Conservation (phyloP, 1,284 basidiomycete genomes). For the Stygiomarasmius scandens region DNA sequence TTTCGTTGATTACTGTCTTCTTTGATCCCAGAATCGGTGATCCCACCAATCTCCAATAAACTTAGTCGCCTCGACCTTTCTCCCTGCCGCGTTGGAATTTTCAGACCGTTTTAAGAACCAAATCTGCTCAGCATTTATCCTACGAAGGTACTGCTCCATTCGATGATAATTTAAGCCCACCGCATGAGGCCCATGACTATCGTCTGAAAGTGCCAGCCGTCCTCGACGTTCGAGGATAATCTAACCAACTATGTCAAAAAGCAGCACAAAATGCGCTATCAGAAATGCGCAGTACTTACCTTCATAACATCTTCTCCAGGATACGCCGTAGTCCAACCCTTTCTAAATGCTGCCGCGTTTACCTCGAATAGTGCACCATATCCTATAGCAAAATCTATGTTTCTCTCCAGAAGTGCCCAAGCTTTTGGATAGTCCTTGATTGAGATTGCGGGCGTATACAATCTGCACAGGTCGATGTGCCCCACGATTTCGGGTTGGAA, state of each 20-base stretch:
- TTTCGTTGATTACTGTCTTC: neutral
- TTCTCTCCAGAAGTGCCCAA: constrained; percentile 73
- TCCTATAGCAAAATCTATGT: constrained; percentile 70
- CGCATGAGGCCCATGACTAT: constrained; percentile 89
- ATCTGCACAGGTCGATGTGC: constrained; percentile 89
- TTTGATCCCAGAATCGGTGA: constrained; percentile 55
- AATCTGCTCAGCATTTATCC: constrained; percentile 63
- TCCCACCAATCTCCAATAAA: constrained; percentile 57
- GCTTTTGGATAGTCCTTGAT: constrained; percentile 60
- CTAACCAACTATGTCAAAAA: constrained; percentile 40
- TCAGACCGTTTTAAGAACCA: constrained; percentile 63
- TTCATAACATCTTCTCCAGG: constrained; percentile 79
- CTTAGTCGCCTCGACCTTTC: constrained; percentile 46
- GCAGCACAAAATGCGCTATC: neutral
- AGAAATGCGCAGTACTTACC: constrained; percentile 39
- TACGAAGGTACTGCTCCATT: constrained; percentile 69
- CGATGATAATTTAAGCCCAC: constrained; percentile 88
- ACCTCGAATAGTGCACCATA: constrained; percentile 96
- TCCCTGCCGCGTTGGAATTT: constrained; percentile 43
- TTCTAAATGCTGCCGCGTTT: constrained; percentile 91
- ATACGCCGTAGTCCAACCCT: constrained; percentile 87
- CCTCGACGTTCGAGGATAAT: constrained; percentile 71
- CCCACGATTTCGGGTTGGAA: constrained; percentile 91
- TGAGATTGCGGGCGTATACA: constrained; percentile 68
- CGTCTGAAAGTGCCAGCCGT: constrained; percentile 87